Evolutionary conservation across 192 early-diverging fungal species (phyloP).

Genomic region (Allomyces macrogynus): DNA sequence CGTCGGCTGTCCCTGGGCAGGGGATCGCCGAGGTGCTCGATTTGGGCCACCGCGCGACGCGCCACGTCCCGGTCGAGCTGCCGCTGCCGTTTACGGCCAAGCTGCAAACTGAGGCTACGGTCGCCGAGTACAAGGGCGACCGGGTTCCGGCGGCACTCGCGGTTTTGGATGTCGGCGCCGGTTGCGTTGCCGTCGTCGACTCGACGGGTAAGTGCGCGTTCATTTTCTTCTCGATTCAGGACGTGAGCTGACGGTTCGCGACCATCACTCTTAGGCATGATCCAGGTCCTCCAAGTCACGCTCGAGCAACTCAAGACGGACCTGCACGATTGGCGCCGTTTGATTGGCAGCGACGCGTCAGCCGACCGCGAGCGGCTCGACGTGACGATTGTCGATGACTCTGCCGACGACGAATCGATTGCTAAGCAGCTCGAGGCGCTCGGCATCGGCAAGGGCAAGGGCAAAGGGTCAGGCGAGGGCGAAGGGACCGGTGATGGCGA

Average conservation of each 20-base stretch:
- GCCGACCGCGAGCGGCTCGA: background rate
- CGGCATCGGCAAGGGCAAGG: background rate
- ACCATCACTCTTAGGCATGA: too few relatives aligned
- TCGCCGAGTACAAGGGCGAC: background rate
- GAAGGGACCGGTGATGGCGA: background rate
- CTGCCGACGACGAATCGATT: background rate
- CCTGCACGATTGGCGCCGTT: background rate
- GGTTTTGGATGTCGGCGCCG: background rate
- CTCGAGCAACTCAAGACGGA: background rate
- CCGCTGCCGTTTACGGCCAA: background rate
- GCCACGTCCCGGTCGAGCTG: background rate
- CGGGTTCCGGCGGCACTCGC: background rate
- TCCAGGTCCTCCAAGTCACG: background rate
- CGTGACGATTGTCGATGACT: background rate
- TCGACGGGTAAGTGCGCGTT: background rate
- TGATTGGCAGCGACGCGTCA: background rate
- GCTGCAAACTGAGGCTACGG: background rate
- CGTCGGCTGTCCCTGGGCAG: background rate
- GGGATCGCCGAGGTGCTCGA: background rate
- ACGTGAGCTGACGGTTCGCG: too few relatives aligned
- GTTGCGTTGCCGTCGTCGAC: background rate
- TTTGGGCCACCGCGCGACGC: background rate
- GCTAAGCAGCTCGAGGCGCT: background rate
- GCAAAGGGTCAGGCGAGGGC: background rate
- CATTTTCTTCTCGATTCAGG: too few relatives aligned